Evolutionary conservation across 345 rosid genomes (phyloP).

Genomic region (Eucalyptus curtisii): DNA sequence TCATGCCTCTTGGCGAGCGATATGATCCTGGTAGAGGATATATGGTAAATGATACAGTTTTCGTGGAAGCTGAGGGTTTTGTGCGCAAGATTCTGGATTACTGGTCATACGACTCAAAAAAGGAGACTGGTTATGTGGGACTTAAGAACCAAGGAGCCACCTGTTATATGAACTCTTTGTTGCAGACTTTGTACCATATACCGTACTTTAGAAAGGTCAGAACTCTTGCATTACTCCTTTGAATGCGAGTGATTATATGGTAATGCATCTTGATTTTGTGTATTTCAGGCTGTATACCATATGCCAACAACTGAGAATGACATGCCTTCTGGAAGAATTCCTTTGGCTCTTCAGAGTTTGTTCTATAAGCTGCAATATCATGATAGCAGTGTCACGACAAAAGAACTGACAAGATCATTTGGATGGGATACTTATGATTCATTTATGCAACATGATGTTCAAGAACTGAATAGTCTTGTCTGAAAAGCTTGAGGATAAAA

Average conservation of each 20-base stretch:
- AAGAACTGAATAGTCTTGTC: slow-evolving; percentile 88
- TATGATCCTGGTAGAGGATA: slow-evolving; percentile 82
- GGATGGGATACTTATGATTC: slow-evolving; percentile 99
- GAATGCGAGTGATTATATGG: background rate
- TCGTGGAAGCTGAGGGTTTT: slow-evolving; percentile 90
- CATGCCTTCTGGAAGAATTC: slow-evolving; percentile 88
- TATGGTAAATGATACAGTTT: slow-evolving; percentile 58
- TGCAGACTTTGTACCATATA: slow-evolving; percentile 81
- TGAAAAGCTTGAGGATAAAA: slow-evolving; percentile 95
- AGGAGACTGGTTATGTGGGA: slow-evolving; percentile 98
- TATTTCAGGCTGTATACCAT: slow-evolving; percentile 88
- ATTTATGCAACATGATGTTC: slow-evolving; percentile 99
- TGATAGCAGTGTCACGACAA: slow-evolving; percentile 91
- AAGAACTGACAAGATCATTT: slow-evolving; percentile 90
- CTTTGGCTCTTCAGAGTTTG: slow-evolving; percentile 92
- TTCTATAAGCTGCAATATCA: slow-evolving; percentile 93
- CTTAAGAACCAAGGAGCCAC: slow-evolving; percentile 99
- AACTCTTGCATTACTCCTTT: background rate
- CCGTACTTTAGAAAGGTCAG: slow-evolving; percentile 92
- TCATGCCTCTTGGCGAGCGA: slow-evolving; percentile 86
- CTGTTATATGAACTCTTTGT: slow-evolving; percentile 95
- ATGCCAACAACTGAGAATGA: slow-evolving; percentile 99
- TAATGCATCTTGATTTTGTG: background rate
- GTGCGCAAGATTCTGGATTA: slow-evolving; percentile 81
- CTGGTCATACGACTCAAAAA: slow-evolving; percentile 95